phyloP scores from a whole-genome alignment of 2,329 filamentous ascomycete species.

The Taxawa tesnikishii region DNA sequence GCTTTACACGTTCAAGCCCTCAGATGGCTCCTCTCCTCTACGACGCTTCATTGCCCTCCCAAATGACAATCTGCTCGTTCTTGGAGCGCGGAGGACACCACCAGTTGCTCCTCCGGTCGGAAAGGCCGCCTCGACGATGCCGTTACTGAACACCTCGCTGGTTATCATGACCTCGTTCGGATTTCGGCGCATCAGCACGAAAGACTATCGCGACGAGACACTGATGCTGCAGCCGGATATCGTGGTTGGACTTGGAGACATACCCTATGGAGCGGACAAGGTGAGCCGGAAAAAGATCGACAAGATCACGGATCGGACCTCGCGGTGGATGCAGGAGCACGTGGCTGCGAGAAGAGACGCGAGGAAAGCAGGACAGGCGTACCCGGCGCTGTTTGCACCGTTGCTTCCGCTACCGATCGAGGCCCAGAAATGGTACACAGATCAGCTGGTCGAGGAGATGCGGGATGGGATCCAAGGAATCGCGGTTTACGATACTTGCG shows the following conservation, averaged over 20 bases:
- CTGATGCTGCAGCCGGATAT: conserved; percentile 66
- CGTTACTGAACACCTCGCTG: conserved; percentile 56
- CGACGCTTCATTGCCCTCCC: conserved; percentile 68
- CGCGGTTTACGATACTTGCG: conserved; percentile 63
- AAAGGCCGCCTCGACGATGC: conserved; percentile 24
- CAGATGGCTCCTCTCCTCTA: conserved; percentile 43
- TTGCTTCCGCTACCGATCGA: conserved; percentile 64
- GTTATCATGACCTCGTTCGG: conserved; percentile 79
- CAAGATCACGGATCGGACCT: conserved; percentile 78
- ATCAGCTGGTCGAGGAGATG: conserved; percentile 55
- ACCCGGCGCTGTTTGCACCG: conserved; percentile 47
- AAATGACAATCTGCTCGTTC: conserved; percentile 50
- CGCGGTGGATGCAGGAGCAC: conserved; percentile 65
- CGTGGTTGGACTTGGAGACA: conserved; percentile 63
- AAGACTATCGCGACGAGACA: conserved; percentile 56
- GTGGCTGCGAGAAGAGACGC: conserved; percentile 25
- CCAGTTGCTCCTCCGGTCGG: conserved; percentile 58
- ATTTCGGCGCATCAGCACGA: conserved; percentile 57
- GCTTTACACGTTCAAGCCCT: conserved; percentile 36
- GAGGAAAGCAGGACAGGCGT: conserved; percentile 1
- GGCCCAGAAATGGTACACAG: conserved; percentile 69
- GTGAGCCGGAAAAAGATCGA: conserved; percentile 52
- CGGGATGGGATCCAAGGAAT: conserved; percentile 50
- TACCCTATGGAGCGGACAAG: conserved; percentile 41
- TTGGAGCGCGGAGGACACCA: conserved; percentile 68